A percentile compares a stretch with the other conserved stretches of the same genome.
Conservation (phyloP, 441 rosid genomes). For the Isatis lusitanica region DNA sequence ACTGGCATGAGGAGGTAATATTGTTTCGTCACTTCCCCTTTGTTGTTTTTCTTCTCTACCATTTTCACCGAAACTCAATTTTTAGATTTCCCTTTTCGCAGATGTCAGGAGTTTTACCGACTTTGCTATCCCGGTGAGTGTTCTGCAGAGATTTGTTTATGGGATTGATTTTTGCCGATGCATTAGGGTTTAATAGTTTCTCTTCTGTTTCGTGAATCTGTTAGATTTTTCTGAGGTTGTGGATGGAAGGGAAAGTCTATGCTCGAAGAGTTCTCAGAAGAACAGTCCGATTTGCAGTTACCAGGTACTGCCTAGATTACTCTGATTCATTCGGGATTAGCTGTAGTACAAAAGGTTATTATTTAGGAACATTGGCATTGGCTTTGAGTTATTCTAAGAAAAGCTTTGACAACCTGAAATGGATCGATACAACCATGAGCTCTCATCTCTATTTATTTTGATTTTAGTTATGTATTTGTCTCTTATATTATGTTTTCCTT, state of each 20-base stretch:
- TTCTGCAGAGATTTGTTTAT: slow-evolving; percentile 23
- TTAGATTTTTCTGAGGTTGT: slow-evolving; percentile 94
- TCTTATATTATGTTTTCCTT: slow-evolving; percentile 19
- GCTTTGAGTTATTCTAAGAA: neutral
- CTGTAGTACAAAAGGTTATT: neutral
- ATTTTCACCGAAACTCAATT: neutral
- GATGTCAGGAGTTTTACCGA: slow-evolving; percentile 44
- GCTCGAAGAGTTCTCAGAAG: slow-evolving; percentile 82
- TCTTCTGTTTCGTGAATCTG: neutral
- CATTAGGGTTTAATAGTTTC: too few relatives aligned
- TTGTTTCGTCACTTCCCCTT: neutral
- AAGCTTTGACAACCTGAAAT: neutral
- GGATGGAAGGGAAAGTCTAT: slow-evolving; percentile 95
- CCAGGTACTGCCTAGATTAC: slow-evolving; percentile 45
- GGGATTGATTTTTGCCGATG: slow-evolving; percentile 1
- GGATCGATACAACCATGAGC: neutral
- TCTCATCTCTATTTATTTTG: neutral
- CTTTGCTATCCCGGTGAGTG: slow-evolving; percentile 89
- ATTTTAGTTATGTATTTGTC: neutral
- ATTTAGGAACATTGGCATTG: neutral
- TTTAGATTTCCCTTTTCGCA: neutral
- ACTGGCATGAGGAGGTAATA: slow-evolving; percentile 56
- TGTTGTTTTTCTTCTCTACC: neutral
- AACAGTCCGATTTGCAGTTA: slow-evolving; percentile 57
- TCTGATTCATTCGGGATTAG: neutral